Evolutionary conservation across 768 basidiomycete species (phyloP).

Genomic region (Cantharellus anzutake): DNA sequence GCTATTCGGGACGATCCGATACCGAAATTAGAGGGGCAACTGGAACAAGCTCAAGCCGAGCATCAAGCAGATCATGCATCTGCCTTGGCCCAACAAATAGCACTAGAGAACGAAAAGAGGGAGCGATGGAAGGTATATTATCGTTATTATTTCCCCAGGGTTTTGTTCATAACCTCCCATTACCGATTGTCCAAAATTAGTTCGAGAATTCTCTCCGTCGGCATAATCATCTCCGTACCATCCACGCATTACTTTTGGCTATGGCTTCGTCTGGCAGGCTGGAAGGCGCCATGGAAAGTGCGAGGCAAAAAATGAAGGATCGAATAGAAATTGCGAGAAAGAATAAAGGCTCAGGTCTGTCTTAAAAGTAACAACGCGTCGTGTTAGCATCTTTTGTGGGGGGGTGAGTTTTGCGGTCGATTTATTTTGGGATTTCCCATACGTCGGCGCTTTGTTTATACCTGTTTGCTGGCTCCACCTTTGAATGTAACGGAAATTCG

Average conservation of each 20-base stretch:
- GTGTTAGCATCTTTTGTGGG: too few relatives aligned
- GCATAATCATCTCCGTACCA: slow-evolving; percentile 74
- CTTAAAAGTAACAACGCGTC: too few relatives aligned
- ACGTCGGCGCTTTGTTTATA: too few relatives aligned
- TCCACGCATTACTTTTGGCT: slow-evolving; percentile 50
- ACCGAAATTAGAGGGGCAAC: slow-evolving; percentile 40
- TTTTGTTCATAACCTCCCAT: slow-evolving; percentile 1
- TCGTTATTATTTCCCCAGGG: neutral
- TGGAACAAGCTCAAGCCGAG: slow-evolving; percentile 29
- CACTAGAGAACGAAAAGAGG: slow-evolving; percentile 53
- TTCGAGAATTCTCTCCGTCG: slow-evolving; percentile 75
- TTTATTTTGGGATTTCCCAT: too few relatives aligned
- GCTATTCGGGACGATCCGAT: slow-evolving; percentile 72
- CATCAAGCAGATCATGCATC: slow-evolving; percentile 20
- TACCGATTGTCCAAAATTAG: slow-evolving; percentile 18
- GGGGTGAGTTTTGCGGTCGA: too few relatives aligned
- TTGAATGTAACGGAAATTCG: too few relatives aligned
- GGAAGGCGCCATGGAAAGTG: slow-evolving; percentile 15
- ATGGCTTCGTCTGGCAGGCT: slow-evolving; percentile 55
- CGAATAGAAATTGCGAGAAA: neutral
- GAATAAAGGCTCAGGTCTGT: too few relatives aligned
- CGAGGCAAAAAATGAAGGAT: slow-evolving; percentile 9
- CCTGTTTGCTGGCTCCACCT: too few relatives aligned
- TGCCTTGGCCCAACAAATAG: slow-evolving; percentile 36
- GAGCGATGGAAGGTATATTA: slow-evolving; percentile 63